These are phyloP conservation scores for Hymenoscyphus salicellus DNA, from an alignment of 2,329 filamentous ascomycete species.

Conservation along the genomic window DNA sequence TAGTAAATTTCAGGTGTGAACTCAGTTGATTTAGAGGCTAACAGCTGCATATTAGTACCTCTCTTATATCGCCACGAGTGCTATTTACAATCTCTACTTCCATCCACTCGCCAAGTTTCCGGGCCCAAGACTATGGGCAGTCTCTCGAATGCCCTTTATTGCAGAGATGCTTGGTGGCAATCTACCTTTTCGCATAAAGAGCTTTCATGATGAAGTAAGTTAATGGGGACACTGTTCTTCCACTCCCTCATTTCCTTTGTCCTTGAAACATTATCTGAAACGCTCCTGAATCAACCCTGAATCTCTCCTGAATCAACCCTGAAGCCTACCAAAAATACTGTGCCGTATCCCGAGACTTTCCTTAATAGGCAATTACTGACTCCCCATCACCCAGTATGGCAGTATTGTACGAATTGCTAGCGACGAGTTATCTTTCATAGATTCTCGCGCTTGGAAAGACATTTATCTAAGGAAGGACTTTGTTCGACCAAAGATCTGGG, in stretches of 20 bases:
- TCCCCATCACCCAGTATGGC: too few relatives aligned
- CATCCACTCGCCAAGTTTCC: slow-evolving; percentile 21
- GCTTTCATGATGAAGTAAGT: slow-evolving; percentile 25
- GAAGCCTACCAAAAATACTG: too few relatives aligned
- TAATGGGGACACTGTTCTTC: too few relatives aligned
- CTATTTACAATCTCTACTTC: slow-evolving; percentile 17
- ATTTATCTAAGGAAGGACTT: slow-evolving; percentile 10
- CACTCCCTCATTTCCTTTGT: too few relatives aligned
- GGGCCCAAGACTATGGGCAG: slow-evolving; percentile 17
- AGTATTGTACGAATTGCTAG: slow-evolving; percentile 31
- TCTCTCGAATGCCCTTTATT: slow-evolving; percentile 10
- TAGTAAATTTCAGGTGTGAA: not conserved
- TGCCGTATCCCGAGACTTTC: too few relatives aligned
- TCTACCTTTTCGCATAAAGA: not conserved
- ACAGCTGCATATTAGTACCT: not conserved
- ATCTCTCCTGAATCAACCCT: too few relatives aligned
- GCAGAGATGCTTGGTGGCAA: slow-evolving; percentile 7
- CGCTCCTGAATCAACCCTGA: too few relatives aligned
- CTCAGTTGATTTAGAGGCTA: not conserved
- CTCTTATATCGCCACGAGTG: not conserved
- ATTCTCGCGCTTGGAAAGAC: slow-evolving; percentile 9
- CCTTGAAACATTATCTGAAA: too few relatives aligned
- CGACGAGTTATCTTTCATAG: slow-evolving; percentile 31
- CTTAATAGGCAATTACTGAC: too few relatives aligned
- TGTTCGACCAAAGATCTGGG: slow-evolving; percentile 3